A percentile compares a stretch with the other conserved stretches of the same genome.
Conservation (phyloP, 2,329 filamentous ascomycete genomes). For the Colletotrichum limetticola region DNA sequence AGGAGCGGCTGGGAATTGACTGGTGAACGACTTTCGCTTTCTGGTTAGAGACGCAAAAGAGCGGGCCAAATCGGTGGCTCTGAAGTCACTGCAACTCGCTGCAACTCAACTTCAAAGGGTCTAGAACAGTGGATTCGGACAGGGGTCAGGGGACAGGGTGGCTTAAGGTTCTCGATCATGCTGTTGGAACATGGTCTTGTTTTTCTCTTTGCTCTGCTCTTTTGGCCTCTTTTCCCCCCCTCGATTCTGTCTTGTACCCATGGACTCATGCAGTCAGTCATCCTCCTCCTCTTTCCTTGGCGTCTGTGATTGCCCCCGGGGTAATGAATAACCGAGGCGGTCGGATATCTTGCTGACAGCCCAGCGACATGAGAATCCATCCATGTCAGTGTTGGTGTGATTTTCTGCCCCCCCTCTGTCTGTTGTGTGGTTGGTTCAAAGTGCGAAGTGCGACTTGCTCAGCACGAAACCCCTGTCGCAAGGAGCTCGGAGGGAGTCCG, state of each 20-base stretch:
- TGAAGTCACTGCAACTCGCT: slow-evolving; percentile 6
- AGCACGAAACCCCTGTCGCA: slow-evolving; percentile 16
- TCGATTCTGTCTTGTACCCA: neutral
- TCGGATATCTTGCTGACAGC: neutral
- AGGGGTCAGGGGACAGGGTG: slow-evolving; percentile 1
- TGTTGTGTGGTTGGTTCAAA: neutral
- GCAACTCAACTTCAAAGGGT: slow-evolving; percentile 5
- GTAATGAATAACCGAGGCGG: neutral
- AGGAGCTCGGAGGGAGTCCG: slow-evolving; percentile 10
- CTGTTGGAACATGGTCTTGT: slow-evolving; percentile 4
- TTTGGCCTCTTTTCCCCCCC: neutral
- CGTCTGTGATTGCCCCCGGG: neutral
- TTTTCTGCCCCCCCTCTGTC: neutral
- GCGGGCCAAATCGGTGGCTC: slow-evolving; percentile 31
- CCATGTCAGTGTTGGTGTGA: neutral
- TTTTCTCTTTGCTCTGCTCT: neutral
- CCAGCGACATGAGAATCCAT: neutral
- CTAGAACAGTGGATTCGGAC: slow-evolving; percentile 14
- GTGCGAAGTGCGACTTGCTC: neutral
- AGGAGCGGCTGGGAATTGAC: neutral
- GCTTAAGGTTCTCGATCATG: neutral
- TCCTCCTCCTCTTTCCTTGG: neutral
- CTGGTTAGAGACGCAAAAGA: slow-evolving; percentile 14
- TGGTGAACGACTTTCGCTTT: neutral
- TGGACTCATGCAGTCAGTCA: neutral